Percentiles rank a stretch among this genome's conserved stretches.
Conservation (phyloP, 2,329 filamentous ascomycete genomes). For the Diaporthe ampelina region DNA sequence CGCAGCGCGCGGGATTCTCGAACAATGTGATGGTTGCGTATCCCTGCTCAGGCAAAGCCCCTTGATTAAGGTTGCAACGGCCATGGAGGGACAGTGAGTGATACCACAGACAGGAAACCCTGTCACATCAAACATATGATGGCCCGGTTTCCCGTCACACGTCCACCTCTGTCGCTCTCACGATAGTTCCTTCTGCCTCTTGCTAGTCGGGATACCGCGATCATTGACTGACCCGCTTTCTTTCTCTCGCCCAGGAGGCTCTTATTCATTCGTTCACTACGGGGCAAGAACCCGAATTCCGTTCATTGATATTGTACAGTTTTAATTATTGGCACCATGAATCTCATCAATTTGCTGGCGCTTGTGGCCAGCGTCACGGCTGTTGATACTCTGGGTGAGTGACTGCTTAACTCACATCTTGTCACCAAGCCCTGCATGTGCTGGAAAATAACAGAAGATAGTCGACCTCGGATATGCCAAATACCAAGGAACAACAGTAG, state of each 20-base stretch:
- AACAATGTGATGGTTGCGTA: not conserved
- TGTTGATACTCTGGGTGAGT: constrained; percentile 20
- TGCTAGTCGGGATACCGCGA: not conserved
- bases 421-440: not conserved
- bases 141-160: not conserved
- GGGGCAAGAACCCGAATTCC: not conserved
- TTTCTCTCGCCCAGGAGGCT: constrained; percentile 27
- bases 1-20: not conserved
- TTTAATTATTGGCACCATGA: not conserved
- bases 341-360: not conserved
- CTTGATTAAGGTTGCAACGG: not conserved
- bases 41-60: not conserved
- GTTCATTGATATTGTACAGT: not conserved
- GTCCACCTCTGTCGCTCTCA: too few relatives aligned
- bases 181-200: not conserved
- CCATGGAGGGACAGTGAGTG: not conserved
- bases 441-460: not conserved
- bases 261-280: constrained; percentile 13
- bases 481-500: constrained; percentile 35
- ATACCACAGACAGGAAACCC: not conserved
- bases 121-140: not conserved
- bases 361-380: not conserved
- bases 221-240: not conserved
- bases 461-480: constrained; percentile 36
- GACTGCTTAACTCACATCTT: too few relatives aligned